These are phyloP conservation scores for Metschnikowia colocasiae DNA, from an alignment of 805 yeast genomes.

Conservation along the genomic window DNA sequence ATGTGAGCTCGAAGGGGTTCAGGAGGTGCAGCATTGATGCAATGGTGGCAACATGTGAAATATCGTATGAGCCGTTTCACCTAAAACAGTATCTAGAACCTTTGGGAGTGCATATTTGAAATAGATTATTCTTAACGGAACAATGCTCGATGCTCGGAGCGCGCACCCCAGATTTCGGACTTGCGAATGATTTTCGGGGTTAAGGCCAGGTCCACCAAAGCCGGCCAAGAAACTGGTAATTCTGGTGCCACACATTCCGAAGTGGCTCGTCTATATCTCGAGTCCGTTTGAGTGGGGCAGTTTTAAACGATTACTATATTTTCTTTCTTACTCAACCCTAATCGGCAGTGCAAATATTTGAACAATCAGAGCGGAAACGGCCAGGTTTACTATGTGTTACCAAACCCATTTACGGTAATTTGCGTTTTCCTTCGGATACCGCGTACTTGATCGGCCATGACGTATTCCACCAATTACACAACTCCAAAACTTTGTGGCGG, in stretches of 20 bases:
- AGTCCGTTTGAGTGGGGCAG: not conserved
- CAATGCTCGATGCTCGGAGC: not conserved
- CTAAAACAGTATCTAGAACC: not conserved
- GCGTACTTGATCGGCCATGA: too few species aligned
- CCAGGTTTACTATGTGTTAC: too few species aligned
- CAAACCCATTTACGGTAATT: too few species aligned
- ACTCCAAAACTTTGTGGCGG: too few species aligned
- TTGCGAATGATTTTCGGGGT: not conserved
- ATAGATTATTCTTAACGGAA: not conserved
- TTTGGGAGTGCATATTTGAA: not conserved
- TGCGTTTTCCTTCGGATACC: too few species aligned
- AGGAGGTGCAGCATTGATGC: too few species aligned
- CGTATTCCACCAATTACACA: too few species aligned
- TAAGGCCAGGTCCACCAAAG: not conserved
- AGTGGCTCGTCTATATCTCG: not conserved
- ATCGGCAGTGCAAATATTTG: too few species aligned
- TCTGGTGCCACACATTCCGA: not conserved
- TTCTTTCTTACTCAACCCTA: too few species aligned
- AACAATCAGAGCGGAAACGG: too few species aligned
- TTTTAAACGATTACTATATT: not conserved
- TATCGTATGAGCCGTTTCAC: not conserved
- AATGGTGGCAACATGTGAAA: too few species aligned
- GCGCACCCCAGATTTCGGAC: slow-evolving; percentile 3
- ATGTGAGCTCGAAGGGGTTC: too few species aligned
- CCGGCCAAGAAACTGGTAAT: not conserved